A percentile compares a stretch with the other conserved stretches of the same genome.
Conservation (phyloP, 2,329 filamentous ascomycete species). For the Phoma herbarum region DNA sequence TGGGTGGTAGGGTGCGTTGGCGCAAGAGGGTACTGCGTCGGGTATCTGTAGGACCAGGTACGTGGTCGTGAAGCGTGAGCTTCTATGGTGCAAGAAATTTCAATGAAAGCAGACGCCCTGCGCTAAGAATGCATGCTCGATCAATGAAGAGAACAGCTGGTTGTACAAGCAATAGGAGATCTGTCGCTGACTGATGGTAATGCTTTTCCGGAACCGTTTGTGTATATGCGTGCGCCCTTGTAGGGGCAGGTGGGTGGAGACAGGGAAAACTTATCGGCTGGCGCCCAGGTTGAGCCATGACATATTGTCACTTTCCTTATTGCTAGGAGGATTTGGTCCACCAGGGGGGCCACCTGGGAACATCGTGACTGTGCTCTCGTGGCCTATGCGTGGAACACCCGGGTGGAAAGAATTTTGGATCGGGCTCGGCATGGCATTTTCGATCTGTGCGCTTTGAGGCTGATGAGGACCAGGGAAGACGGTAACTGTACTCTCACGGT, state of each 20-base stretch:
- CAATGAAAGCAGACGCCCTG: conserved; percentile 35
- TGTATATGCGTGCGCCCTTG: conserved; percentile 22
- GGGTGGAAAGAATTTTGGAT: conserved; percentile 61
- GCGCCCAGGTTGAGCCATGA: conserved; percentile 79
- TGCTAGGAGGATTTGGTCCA: conserved; percentile 26
- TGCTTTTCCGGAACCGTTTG: conserved; percentile 30
- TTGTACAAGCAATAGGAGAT: conserved; percentile 31
- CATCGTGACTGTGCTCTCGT: conserved; percentile 62
- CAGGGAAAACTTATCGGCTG: conserved; percentile 28
- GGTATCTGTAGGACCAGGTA: conserved; percentile 48
- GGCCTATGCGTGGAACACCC: conserved; percentile 58
- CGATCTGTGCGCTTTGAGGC: conserved; percentile 21
- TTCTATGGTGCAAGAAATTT: conserved; percentile 27
- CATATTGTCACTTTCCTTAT: conserved; percentile 65
- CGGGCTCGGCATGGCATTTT: conserved; percentile 50
- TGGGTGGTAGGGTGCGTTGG: conserved; percentile 13
- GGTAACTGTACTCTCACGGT: conserved; percentile 63
- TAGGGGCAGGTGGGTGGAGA: conserved; percentile 11
- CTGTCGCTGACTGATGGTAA: conserved; percentile 30
- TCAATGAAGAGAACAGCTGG: conserved; percentile 29
- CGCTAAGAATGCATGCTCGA: conserved; percentile 43
- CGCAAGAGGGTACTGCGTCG: conserved; percentile 34
- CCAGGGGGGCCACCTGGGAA: conserved; percentile 53
- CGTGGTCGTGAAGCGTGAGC: conserved; percentile 36
- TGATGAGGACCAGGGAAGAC: conserved; percentile 40